Evolutionary conservation across 306 rosid species (phyloP), one percentile per base, ranked within the genome.

Genomic region (Medicago lupulina): DNA sequence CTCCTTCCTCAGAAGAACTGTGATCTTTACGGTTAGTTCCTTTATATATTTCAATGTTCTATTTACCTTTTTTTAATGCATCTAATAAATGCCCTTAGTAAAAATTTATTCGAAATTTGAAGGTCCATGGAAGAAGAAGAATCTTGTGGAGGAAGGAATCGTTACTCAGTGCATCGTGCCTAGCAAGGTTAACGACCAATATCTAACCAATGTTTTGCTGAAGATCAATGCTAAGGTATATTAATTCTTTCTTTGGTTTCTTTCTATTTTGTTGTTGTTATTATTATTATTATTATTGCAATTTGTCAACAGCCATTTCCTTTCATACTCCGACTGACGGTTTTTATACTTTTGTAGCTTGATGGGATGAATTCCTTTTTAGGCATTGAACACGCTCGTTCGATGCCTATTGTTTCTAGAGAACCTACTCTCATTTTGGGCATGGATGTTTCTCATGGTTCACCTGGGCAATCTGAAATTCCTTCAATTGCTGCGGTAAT

Each of bases 371-470:
- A 96, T 74, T 92, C 99, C 0, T 0, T 96, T 76, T 73, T 92
- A 62, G 85, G 93, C 0, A 84, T 89, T 61, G 99, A 96, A 49
- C 83, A 71, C 51, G 6, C 82, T 36, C 92, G 91, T 28, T 84
- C 93, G 8, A 90, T 96, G 19, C 98, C 99, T 5, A 5, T 89
- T 75, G 89, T 96, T 15, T 96, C 97, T 25, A 89, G 79, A 79
- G 80, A 40, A 15, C 99, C 99, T 6, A 92, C 99, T 3, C 73
- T 96, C 53, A 90, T 96, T 60, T 80, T 96, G 64, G 99, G 97
- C 12, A 95, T 95, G 99, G 99, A 95, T 51, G 99, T 95, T 1
- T 95, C 97, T 0, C 99, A 95, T 76, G 99, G 97, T 10, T 92
- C 99, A 0, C 97, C 97, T 0, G 99, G 99, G 49, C 97, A 90